Evolutionary conservation across 2,329 filamentous ascomycete species (phyloP), one percentile per base, ranked within the genome.

Genomic region (Microascus cirrosus): DNA sequence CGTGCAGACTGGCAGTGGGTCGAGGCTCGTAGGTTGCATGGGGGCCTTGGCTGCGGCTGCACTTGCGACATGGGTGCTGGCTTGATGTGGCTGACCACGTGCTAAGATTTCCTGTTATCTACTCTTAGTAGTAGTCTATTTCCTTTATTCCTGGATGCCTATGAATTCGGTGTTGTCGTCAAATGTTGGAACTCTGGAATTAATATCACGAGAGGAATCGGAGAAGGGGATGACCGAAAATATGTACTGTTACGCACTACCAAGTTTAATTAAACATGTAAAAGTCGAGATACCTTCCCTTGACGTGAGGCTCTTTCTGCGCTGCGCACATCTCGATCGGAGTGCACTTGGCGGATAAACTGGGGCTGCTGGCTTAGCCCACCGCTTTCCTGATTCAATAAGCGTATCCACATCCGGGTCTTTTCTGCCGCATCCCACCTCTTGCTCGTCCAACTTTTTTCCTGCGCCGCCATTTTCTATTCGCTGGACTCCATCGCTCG

Each of bases 311-410:
- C n/a, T n/a, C n/a, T n/a, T n/a, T n/a, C n/a, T 32, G 28, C 28
- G 4, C 4, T 32, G 28, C 28, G 28, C 28, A 32, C 28, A 4
- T 32, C 28, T 32, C 28, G 28, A 32, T 32, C 28, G 36, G 36
- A 15, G 35, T 36, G 8, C 15, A 36, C 35, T 15, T 36, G 35
- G 36, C 18, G 36, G 36, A n/a, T 42, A 15, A 42, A 42, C n/a
- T 24, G 45, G 22, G 20, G 11, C 45, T 13, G 7, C n/a, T 22
- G 18, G 10, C 18, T 39, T 39, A 52, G 22, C 1, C n/a, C 48
- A 57, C 55, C 55, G 55, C 55, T 32, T 57, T 57, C 55, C 55
- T 52, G 11, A 50, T 50, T 5, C 45, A 50, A 24, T 8, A n/a
- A 45, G 39, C 3, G 15, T 20, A 10, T 20, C 22, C 45, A 20